Base-by-base conservation (phyloP, 768 basidiomycete genomes). In the Lactarius indigo region DNA sequence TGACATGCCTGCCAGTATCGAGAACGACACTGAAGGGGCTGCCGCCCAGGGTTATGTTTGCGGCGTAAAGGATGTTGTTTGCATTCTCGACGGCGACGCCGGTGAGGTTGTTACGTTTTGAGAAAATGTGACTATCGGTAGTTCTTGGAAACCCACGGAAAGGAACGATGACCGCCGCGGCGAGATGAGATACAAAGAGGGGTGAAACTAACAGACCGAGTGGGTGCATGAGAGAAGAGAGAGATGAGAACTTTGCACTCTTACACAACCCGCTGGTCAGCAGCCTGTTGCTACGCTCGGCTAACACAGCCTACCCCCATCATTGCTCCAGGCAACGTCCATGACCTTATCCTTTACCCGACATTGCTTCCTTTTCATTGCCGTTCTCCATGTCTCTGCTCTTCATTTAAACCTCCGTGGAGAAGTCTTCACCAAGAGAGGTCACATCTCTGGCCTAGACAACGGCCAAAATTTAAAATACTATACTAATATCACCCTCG, bases 61-160 rank as follows among this genome's bases (percentile, higher is more conserved):
- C 79, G 59, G 88, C 84, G 73, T 92, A 92, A 72, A 90, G 85
- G 0, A 86, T 81, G 78, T 92, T 91, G 70, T 85, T 85, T 0
- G 83, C 86, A 76, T 92, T 88, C 30, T 77, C 77, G 31, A 91
- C 76, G 18, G 85, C 78, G 5, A 87, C 70, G 12, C 70, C 68
- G 1, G 71, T 57, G 57, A 71, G 23, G 33, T 62, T 63, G 35
- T 44, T 50, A 15, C 68, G 63, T 26, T 61, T 68, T 4, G 52
- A 62, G 5, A 63, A 56, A 37, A 13, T 6, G 5, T 63, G 59
- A 15, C 1, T 12, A 28, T 52, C 3, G 50, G 59, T 15, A 30
- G 39, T 33, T 28, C 59, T 15, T 1, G 26, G 15, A 12, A 47
- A 13, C 12, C 33, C 68, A 7, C 56, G 61, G 28, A 70, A 30